Evolutionary conservation across 1,139 yeast species (phyloP).

Genomic region (Zygoascus meyerae): DNA sequence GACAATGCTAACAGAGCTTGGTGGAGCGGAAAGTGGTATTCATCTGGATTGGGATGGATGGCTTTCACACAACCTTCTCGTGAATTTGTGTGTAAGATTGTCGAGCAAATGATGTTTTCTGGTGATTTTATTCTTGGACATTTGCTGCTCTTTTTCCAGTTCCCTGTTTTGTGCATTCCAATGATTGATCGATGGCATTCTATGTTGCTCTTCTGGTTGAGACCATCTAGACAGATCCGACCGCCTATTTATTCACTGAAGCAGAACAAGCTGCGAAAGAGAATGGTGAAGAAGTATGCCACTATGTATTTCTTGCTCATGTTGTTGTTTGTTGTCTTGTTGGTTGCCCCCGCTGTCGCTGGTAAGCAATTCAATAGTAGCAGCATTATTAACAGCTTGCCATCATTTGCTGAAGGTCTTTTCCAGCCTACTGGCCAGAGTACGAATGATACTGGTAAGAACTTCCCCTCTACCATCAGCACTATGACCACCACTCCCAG

Average conservation of each 20-base stretch:
- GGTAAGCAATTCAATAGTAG: constrained; percentile 28
- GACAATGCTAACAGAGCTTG: constrained; percentile 61
- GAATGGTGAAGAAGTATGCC: constrained; percentile 96
- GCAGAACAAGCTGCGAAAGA: constrained; percentile 94
- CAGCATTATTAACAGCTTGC: constrained; percentile 20
- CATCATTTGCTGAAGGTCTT: constrained; percentile 58
- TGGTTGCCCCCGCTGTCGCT: constrained; percentile 85
- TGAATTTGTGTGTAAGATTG: constrained; percentile 60
- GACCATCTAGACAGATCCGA: constrained; percentile 60
- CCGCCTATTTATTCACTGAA: constrained; percentile 75
- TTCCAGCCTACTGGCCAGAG: constrained; percentile 81
- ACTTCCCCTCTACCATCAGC: constrained; percentile 28
- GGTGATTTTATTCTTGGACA: constrained; percentile 71
- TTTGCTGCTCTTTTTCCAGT: constrained; percentile 49
- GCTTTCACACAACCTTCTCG: constrained; percentile 60
- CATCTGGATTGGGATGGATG: constrained; percentile 61
- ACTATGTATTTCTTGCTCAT: constrained; percentile 70
- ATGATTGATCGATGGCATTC: constrained; percentile 74
- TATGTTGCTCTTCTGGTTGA: constrained; percentile 72
- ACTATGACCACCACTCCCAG: constrained; percentile 31
- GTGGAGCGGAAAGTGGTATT: constrained; percentile 87
- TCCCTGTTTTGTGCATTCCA: constrained; percentile 63
- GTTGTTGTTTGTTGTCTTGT: constrained; percentile 62
- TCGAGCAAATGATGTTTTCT: constrained; percentile 75
- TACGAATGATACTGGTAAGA: constrained; percentile 67